Base-by-base conservation (phyloP, 345 rosid genomes). In the Viola odorata region DNA sequence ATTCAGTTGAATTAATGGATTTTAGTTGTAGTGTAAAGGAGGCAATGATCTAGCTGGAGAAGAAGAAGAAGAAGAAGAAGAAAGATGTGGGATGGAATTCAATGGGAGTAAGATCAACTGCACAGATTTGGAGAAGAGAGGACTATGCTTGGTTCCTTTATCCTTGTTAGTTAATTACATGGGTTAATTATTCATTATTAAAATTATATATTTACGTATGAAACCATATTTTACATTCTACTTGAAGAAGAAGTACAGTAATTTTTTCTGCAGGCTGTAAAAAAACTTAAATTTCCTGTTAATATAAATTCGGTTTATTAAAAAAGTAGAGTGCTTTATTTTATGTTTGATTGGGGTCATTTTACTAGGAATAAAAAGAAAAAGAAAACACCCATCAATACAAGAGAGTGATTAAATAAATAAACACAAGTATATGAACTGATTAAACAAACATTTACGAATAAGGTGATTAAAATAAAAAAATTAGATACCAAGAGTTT, bases 141-240 rank as follows among this genome's bases (percentile, higher is more conserved):
- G 98, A 12, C 61, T 86, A 62, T 82, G 98, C 68, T 71, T 86
- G 76, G 85, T 86, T 69, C 96, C 86, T 73, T 53, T 84, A 47
- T 85, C 98, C 74, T 72, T 82, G 88, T 79, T 91, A 67, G 73
- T 85, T 72, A 77, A 86, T 50, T 78, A 77, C 60, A 74, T 77
- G 50, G 81, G 82, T 75, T 84, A 66, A 69, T 78, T 62, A 36
- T 11, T 56, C 57, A 42, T 58, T 23, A 41, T 41, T 6, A 41
- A 47, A 38, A 7, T 14, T 5, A 36, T 12, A 36, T 47, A 47
- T 47, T 4, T 47, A 47, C 5, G 11, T 51, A 51, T 17, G 23
- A 49, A 1, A 55, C n/a, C n/a, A n/a, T n/a, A n/a, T n/a, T n/a
- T n/a, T n/a, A 4, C 50, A 9, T 58, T 37, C 45, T 12, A 32